Conservation (phyloP, 257 asterid species). For the Mitragyna speciosa region DNA sequence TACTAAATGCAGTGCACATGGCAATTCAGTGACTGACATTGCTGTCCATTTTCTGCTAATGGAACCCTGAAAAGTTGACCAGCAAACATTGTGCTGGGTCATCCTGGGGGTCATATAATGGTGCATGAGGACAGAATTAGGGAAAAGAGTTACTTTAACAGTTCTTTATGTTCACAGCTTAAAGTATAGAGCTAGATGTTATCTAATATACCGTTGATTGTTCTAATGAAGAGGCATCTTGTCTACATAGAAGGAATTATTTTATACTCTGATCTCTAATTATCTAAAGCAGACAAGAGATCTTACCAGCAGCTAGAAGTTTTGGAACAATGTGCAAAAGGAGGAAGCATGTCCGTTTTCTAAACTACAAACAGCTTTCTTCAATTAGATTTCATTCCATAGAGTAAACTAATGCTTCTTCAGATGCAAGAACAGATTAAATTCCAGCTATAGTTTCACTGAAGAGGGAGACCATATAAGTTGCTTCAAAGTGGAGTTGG, state of each 20-base stretch:
- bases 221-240: constrained; percentile 80
- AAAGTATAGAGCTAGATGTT: constrained; percentile 65
- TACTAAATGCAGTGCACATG: constrained; percentile 36
- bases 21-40: constrained; percentile 49
- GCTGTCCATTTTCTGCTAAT: constrained; percentile 85
- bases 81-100: constrained; percentile 70
- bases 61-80: constrained; percentile 85
- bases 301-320: constrained; percentile 62
- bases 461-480: constrained; percentile 67
- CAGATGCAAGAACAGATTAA: constrained; percentile 42
- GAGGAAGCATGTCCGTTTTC: constrained; percentile 64
- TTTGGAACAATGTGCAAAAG: constrained; percentile 57
- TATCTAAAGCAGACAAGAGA: constrained; percentile 75
- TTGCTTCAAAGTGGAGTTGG: constrained; percentile 31
- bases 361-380: constrained; percentile 80
- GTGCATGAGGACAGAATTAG: constrained; percentile 95
- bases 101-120: constrained; percentile 89
- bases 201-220: constrained; percentile 83
- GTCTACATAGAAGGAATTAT: constrained; percentile 74
- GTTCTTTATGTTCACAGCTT: constrained; percentile 86
- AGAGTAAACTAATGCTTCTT: constrained; percentile 63
- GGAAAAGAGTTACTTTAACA: constrained; percentile 62
- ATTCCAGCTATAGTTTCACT: constrained; percentile 68
- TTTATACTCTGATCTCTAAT: constrained; percentile 69
- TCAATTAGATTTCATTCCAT: constrained; percentile 43